These are phyloP conservation scores for Trichoderma harzianum DNA, from an alignment of 2,329 filamentous ascomycete genomes.

Conservation along the genomic window DNA sequence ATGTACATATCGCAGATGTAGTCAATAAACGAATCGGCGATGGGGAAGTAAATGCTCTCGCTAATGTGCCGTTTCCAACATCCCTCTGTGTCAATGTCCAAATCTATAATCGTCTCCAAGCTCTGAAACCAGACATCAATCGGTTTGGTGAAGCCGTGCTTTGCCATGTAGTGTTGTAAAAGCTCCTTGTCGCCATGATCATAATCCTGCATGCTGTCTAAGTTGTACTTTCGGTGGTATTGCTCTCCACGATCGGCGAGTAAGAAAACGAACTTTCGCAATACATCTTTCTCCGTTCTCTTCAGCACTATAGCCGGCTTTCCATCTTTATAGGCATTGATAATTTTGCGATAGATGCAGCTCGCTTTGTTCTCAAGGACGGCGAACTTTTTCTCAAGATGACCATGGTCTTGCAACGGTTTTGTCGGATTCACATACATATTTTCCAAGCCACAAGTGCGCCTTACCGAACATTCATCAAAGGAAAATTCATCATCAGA, in stretches of 20 bases:
- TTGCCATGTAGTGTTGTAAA: neutral
- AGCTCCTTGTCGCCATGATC: neutral
- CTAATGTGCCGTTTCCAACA: neutral
- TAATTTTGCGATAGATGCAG: neutral
- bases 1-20: neutral
- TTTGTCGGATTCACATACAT: neutral
- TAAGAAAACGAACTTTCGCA: neutral
- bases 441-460: neutral
- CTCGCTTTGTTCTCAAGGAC: neutral
- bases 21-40: neutral
- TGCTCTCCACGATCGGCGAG: neutral
- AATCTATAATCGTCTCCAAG: neutral
- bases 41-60: neutral
- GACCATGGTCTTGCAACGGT: neutral
- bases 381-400: neutral
- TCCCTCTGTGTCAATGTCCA: neutral
- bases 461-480: neutral
- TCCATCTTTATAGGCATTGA: neutral
- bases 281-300: neutral
- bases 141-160: neutral
- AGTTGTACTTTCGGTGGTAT: neutral
- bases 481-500: neutral
- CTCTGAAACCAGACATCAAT: neutral
- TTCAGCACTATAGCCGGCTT: neutral
- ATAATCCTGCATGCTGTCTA: neutral